Evolutionary conservation across 352 stramenopile genomes (phyloP).

Genomic region (Phytophthora aleatoria): DNA sequence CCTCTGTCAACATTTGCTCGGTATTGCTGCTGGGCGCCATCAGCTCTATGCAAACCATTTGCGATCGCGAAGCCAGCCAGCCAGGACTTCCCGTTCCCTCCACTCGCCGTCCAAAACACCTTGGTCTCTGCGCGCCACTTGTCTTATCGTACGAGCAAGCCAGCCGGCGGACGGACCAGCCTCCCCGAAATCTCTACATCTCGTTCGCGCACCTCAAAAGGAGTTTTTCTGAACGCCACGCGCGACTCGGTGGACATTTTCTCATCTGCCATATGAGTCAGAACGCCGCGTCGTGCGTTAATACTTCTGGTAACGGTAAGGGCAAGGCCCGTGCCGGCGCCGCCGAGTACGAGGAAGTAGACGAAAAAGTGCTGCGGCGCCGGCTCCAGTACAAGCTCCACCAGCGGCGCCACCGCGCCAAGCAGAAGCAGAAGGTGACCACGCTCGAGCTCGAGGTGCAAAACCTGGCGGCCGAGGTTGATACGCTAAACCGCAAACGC

Average conservation of each 20-base stretch:
- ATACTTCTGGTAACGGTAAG: not conserved
- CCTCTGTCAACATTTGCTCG: constrained; percentile 24
- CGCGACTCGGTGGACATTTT: not conserved
- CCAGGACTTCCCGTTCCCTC: constrained; percentile 7
- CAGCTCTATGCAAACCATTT: constrained; percentile 20
- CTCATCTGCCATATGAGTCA: constrained; percentile 21
- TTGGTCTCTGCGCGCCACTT: constrained; percentile 15
- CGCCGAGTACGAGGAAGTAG: constrained; percentile 18
- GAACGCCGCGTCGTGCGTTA: constrained; percentile 14
- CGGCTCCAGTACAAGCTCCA: constrained; percentile 73
- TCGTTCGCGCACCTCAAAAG: constrained; percentile 13
- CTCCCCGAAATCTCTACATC: constrained; percentile 31
- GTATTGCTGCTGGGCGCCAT: not conserved
- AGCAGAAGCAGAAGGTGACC: constrained; percentile 58
- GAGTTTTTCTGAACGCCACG: not conserved
- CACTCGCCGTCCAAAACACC: not conserved
- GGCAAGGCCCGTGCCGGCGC: constrained; percentile 3
- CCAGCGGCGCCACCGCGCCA: constrained; percentile 66
- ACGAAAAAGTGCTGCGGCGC: constrained; percentile 52
- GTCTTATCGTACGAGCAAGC: constrained; percentile 12
- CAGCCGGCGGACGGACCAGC: constrained; percentile 6
- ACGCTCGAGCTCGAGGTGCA: constrained; percentile 49
- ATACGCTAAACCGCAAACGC: constrained; percentile 39
- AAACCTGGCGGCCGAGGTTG: constrained; percentile 40
- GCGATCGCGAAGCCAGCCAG: constrained; percentile 16